Conservation (phyloP, 495 filamentous ascomycete species). For the Gamarada debralockiae region DNA sequence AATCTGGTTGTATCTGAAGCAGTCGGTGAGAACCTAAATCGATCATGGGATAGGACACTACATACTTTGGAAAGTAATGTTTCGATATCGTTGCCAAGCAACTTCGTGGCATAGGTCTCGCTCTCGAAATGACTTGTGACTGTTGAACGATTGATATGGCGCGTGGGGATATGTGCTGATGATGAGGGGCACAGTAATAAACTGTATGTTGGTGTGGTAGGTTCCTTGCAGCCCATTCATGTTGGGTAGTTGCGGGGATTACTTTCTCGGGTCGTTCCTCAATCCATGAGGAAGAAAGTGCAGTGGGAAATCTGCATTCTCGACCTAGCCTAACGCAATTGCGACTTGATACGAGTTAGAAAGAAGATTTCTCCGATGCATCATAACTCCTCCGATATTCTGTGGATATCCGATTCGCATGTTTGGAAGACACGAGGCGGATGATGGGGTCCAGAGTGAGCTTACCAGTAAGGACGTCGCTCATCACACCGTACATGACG, state of each 20-base stretch:
- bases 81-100: not conserved
- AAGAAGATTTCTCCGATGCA: no score
- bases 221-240: not conserved
- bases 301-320: slow-evolving; percentile 7
- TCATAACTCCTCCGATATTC: no score
- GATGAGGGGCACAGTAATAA: not conserved
- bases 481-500: slow-evolving; percentile 14
- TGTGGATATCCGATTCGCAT: not conserved
- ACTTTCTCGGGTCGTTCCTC: no score
- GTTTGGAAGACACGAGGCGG: no score
- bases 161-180: not conserved
- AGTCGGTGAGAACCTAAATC: not conserved
- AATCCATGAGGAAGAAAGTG: no score
- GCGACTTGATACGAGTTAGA: slow-evolving; percentile 4
- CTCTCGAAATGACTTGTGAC: not conserved
- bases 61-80: slow-evolving; percentile 5
- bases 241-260: not conserved
- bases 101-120: slow-evolving; percentile 4
- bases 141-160: slow-evolving; percentile 10
- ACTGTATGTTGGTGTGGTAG: not conserved
- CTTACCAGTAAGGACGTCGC: slow-evolving; percentile 11
- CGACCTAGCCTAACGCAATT: slow-evolving; percentile 10
- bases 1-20: slow-evolving; percentile 6
- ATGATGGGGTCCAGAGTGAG: no score
- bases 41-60: not conserved